Base-by-base conservation (phyloP, 1,139 yeast genomes). In the Saccharomyces hybrid region DNA sequence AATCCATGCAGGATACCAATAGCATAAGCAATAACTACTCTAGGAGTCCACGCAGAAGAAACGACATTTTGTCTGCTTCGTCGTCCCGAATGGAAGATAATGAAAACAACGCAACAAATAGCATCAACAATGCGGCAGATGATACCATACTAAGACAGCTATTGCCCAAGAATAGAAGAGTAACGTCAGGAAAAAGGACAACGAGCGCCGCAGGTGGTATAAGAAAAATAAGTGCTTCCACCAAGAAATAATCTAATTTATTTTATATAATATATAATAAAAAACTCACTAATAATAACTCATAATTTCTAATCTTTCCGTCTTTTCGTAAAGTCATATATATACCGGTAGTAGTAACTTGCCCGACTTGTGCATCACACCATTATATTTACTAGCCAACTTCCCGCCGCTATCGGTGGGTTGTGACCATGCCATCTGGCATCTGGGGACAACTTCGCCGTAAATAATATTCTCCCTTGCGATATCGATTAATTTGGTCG, bases 381-480 rank as follows among this genome's bases (percentile, higher is more conserved):
- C 61, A 49, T 68, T 68, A 52, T 67, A 68, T 47, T 58, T 58
- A n/a, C 58, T 58, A 2, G 72, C 72, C 32, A 67, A 53, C 51
- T 62, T 65, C 2, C 68, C 69, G 8, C 72, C 72, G 56, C 66
- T 65, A 29, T 68, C 70, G 21, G 71, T 64, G 5, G 72, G 72
- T 50, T 68, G 72, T 42, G 70, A 66, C 72, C 72, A 68, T 2
- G 72, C 71, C 38, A 68, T 46, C 31, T 59, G 61, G 55, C 58
- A 53, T 55, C 61, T 65, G 7, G 62, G 61, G 4, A 65, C 51
- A 8, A 47, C 32, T 38, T 53, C 54, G 1, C 64, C 68, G 21
- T 52, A 53, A 3, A 64, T 54, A 0, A 66, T 58, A 52, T 65
- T 57, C 12, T 50, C 53, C 49, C 71, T 61, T 9, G 71, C 70